A percentile compares a stretch with the other conserved stretches of the same genome.
phyloP scores from a whole-genome alignment of 1,139 yeast genomes.

The Blastobotrys niveus region DNA sequence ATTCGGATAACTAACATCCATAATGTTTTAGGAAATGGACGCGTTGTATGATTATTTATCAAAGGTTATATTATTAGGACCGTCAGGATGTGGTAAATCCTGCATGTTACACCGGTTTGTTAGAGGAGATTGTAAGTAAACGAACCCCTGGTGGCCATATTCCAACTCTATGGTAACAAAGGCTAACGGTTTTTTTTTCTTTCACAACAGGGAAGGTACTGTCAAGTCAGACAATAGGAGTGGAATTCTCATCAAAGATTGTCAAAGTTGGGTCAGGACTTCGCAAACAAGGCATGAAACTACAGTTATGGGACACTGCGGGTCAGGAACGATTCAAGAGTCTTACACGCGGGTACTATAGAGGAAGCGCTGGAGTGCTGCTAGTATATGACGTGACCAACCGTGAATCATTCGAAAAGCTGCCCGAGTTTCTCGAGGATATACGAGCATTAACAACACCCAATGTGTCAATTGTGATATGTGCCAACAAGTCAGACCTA shows the following conservation, averaged over 20 bases:
- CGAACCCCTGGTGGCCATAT: too few species aligned
- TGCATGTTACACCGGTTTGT: slow-evolving; percentile 42
- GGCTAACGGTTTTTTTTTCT: too few species aligned
- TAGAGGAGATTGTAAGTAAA: slow-evolving; percentile 35
- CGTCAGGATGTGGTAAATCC: slow-evolving; percentile 45
- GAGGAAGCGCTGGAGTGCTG: slow-evolving; percentile 79
- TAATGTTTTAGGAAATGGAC: slow-evolving; percentile 26
- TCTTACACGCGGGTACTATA: slow-evolving; percentile 65
- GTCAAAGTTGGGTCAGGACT: slow-evolving; percentile 36
- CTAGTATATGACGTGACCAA: slow-evolving; percentile 67
- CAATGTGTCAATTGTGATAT: slow-evolving; percentile 41
- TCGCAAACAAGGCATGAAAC: slow-evolving; percentile 33
- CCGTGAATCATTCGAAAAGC: slow-evolving; percentile 46
- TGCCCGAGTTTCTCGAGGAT: slow-evolving; percentile 45
- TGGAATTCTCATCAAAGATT: slow-evolving; percentile 45
- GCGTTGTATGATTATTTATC: slow-evolving; percentile 42
- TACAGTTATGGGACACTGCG: slow-evolving; percentile 68
- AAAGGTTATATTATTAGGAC: slow-evolving; percentile 42
- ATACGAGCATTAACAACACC: slow-evolving; percentile 42
- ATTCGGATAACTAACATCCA: slow-evolving; percentile 8
- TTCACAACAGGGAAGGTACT: slow-evolving; percentile 28
- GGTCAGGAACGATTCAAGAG: slow-evolving; percentile 76
- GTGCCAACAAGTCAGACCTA: slow-evolving; percentile 47
- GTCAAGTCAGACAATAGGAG: slow-evolving; percentile 45
- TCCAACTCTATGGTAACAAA: too few species aligned